A percentile compares a stretch with the other conserved stretches of the same genome.
Evolutionary conservation across 2,329 filamentous ascomycete genomes (phyloP).

Genomic region (Trichoderma polysporum): DNA sequence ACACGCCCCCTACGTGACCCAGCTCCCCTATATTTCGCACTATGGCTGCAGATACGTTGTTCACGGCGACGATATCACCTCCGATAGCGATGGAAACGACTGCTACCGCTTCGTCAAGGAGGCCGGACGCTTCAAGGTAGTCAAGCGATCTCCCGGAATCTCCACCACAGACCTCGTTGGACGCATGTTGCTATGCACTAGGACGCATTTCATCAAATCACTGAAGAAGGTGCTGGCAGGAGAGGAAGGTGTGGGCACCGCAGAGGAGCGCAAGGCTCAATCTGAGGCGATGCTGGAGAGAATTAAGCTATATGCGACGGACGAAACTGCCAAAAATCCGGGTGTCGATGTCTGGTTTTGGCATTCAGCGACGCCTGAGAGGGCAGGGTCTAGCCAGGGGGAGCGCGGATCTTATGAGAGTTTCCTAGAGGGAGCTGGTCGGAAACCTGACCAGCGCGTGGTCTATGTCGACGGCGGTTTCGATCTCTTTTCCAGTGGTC

Average conservation of each 20-base stretch:
- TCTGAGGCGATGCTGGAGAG: conserved; percentile 72
- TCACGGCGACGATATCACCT: conserved; percentile 96
- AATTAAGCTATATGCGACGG: conserved; percentile 83
- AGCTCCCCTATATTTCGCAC: conserved; percentile 88
- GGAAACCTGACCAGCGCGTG: conserved; percentile 75
- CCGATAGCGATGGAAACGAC: conserved; percentile 88
- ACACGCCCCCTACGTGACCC: conserved; percentile 90
- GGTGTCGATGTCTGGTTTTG: conserved; percentile 87
- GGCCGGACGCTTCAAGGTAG: conserved; percentile 90
- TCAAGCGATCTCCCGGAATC: conserved; percentile 93
- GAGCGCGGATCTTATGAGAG: conserved; percentile 65
- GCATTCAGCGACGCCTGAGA: conserved; percentile 55
- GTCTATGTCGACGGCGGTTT: conserved; percentile 97
- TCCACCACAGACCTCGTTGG: conserved; percentile 98
- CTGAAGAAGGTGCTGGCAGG: conserved; percentile 68
- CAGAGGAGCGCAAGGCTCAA: conserved; percentile 62
- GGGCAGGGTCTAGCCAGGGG: conserved; percentile 42
- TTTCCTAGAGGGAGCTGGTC: conserved; percentile 69
- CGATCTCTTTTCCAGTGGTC: conserved; percentile 93
- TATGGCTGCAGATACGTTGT: conserved; percentile 96
- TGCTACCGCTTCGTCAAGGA: conserved; percentile 98
- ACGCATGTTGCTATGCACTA: conserved; percentile 95
- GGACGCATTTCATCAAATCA: conserved; percentile 86
- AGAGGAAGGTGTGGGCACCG: conserved; percentile 68
- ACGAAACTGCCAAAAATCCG: conserved; percentile 74